Evolutionary conservation across 352 stramenopile species (phyloP).

Genomic region (Globisporangium canariense): DNA sequence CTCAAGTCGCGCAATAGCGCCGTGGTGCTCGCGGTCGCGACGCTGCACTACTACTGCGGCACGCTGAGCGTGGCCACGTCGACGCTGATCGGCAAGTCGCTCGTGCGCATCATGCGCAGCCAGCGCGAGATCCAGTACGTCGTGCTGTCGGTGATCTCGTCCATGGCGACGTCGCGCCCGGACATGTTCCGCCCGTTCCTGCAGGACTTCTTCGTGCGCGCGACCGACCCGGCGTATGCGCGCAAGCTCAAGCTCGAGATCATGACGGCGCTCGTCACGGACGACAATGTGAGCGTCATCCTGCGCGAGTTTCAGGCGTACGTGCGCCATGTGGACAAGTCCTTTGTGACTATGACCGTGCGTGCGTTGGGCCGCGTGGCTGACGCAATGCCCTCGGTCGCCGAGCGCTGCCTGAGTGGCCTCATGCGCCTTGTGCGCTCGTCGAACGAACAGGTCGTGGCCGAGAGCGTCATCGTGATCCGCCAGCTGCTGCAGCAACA

Average conservation of each 20-base stretch:
- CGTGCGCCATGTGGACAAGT: conserved; percentile 92
- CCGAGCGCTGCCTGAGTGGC: conserved; percentile 89
- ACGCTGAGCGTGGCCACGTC: conserved; percentile 83
- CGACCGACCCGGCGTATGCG: conserved; percentile 94
- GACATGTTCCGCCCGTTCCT: conserved; percentile 96
- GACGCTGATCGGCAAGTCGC: conserved; percentile 93
- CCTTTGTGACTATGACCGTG: conserved; percentile 94
- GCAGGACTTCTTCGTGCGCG: conserved; percentile 96
- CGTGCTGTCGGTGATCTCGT: conserved; percentile 92
- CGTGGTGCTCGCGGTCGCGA: conserved; percentile 96
- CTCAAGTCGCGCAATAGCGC: conserved; percentile 96
- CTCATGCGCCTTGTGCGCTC: conserved; percentile 83
- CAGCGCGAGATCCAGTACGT: conserved; percentile 98
- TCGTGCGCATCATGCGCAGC: conserved; percentile 97
- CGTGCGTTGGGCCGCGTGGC: conserved; percentile 91
- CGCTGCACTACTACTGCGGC: conserved; percentile 97
- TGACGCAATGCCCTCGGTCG: conserved; percentile 87
- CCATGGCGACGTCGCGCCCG: conserved; percentile 91
- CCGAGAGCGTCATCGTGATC: conserved; percentile 94
- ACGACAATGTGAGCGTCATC: conserved; percentile 91
- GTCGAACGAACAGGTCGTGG: conserved; percentile 89
- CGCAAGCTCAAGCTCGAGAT: conserved; percentile 98
- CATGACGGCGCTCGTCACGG: conserved; percentile 89
- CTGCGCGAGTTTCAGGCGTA: conserved; percentile 96
- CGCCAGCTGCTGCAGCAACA: conserved; percentile 92